Percentiles rank a stretch among this genome's conserved stretches.
These are phyloP conservation scores for Acanthamoeba lugdunensis DNA, from an alignment of 208 protist genomes.

Conservation along the genomic window DNA sequence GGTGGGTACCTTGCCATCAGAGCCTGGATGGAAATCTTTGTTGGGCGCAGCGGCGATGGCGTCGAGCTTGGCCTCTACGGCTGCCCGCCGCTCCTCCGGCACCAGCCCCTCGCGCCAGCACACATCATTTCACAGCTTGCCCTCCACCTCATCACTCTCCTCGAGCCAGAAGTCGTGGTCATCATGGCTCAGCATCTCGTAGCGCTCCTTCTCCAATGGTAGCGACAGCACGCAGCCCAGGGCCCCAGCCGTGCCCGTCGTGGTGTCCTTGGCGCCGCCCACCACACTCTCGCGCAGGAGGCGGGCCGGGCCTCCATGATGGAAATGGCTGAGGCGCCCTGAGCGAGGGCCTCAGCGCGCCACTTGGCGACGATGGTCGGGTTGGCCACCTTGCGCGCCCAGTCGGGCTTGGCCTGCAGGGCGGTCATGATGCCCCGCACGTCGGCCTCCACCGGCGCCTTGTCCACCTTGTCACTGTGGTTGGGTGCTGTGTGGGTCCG, in stretches of 20 bases:
- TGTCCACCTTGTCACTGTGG: no score
- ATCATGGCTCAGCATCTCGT: not conserved
- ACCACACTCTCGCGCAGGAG: not conserved
- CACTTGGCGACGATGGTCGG: not conserved
- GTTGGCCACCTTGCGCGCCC: not conserved
- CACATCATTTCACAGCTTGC: not conserved
- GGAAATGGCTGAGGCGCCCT: not conserved
- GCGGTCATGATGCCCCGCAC: no score
- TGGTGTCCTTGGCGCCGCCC: not conserved
- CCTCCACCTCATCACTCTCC: not conserved
- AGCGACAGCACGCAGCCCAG: not conserved
- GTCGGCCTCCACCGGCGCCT: no score
- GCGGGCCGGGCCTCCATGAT: not conserved
- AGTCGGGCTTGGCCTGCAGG: no score
- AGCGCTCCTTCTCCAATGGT: not conserved
- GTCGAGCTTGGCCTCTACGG: slow-evolving; percentile 3
- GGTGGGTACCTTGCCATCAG: not conserved
- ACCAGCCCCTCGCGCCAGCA: not conserved
- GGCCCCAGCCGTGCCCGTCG: no score
- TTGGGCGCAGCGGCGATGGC: not conserved
- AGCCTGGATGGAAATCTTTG: slow-evolving; percentile 25
- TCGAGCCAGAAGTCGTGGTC: not conserved
- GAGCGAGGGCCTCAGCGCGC: not conserved
- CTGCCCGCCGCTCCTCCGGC: not conserved
- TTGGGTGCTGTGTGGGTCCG: no score